Evolutionary conservation across 1,284 basidiomycete genomes (phyloP).

Genomic region (Rhodotorula sp.): DNA sequence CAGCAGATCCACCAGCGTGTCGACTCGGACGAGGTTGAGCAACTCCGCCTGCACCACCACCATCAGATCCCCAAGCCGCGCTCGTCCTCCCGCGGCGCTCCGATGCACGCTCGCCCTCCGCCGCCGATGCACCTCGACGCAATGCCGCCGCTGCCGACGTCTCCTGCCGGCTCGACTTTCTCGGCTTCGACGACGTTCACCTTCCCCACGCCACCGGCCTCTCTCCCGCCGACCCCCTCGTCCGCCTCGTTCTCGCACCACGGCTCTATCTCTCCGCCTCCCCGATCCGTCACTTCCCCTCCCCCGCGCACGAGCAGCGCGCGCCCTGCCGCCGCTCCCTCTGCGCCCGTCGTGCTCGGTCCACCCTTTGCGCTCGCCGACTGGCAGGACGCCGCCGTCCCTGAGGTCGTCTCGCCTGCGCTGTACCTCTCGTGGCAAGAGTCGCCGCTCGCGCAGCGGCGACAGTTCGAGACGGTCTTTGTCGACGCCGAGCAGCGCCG

Average conservation of each 20-base stretch:
- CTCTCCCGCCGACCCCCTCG: not conserved
- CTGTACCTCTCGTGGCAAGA: constrained; percentile 4
- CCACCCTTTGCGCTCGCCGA: constrained; percentile 4
- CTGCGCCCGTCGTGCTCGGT: not conserved
- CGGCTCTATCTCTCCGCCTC: not conserved
- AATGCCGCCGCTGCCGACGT: not conserved
- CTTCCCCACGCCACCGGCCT: not conserved
- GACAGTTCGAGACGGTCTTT: constrained; percentile 5
- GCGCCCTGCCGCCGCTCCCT: not conserved
- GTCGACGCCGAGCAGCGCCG: constrained; percentile 6
- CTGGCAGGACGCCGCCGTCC: constrained; percentile 3
- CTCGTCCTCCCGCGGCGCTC: not conserved
- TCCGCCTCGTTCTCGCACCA: not conserved
- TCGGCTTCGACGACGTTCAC: not conserved
- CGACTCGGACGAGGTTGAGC: not conserved
- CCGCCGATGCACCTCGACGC: not conserved
- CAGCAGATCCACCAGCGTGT: not conserved
- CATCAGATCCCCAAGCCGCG: not conserved
- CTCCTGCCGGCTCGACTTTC: not conserved
- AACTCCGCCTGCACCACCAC: not conserved
- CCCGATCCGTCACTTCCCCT: not conserved
- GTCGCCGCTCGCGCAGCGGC: not conserved
- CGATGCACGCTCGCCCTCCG: not conserved
- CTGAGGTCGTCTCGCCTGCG: constrained; percentile 12
- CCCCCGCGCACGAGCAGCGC: not conserved